A percentile compares a stretch with the other conserved stretches of the same genome.
These are phyloP conservation scores for Rhytidhysteron rufulum DNA, from an alignment of 2,329 filamentous ascomycete species.

Conservation along the genomic window DNA sequence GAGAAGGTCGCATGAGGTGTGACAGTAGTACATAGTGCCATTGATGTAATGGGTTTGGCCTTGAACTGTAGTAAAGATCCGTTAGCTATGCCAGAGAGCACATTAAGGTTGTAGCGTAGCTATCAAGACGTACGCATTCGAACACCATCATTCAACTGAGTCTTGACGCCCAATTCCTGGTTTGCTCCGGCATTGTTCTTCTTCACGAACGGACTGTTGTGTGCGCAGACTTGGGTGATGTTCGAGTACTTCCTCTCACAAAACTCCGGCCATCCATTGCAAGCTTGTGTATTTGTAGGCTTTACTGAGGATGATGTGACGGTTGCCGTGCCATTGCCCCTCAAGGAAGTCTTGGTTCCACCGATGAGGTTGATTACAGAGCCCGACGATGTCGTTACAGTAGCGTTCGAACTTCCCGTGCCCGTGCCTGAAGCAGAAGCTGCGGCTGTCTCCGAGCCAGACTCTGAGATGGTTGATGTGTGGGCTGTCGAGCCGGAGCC, in stretches of 20 bases:
- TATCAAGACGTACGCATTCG: constrained; percentile 31
- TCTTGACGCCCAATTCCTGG: constrained; percentile 33
- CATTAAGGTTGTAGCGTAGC: too few relatives aligned
- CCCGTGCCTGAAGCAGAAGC: constrained; percentile 10
- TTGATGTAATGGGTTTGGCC: constrained; percentile 59
- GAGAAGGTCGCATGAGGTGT: constrained; percentile 79
- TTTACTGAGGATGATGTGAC: constrained; percentile 22
- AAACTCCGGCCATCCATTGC: constrained; percentile 39
- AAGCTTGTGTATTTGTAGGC: constrained; percentile 39
- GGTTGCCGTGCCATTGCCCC: constrained; percentile 19
- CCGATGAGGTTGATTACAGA: constrained; percentile 23
- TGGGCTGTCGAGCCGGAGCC: constrained; percentile 2
- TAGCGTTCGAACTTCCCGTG: constrained; percentile 18
- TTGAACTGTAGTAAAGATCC: constrained; percentile 55
- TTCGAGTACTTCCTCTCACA: constrained; percentile 38
- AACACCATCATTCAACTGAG: constrained; percentile 38
- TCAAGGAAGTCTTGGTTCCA: constrained; percentile 10
- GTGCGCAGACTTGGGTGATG: constrained; percentile 39
- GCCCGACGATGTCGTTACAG: constrained; percentile 10
- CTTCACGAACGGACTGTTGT: constrained; percentile 36
- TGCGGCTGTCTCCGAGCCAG: constrained; percentile 13
- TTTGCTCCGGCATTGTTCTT: constrained; percentile 34
- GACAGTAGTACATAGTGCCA: constrained; percentile 71
- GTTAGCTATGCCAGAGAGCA: too few relatives aligned
- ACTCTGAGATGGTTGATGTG: not conserved